Conservation (phyloP, 2,329 filamentous ascomycete species). For the Penicillium thymicola region DNA sequence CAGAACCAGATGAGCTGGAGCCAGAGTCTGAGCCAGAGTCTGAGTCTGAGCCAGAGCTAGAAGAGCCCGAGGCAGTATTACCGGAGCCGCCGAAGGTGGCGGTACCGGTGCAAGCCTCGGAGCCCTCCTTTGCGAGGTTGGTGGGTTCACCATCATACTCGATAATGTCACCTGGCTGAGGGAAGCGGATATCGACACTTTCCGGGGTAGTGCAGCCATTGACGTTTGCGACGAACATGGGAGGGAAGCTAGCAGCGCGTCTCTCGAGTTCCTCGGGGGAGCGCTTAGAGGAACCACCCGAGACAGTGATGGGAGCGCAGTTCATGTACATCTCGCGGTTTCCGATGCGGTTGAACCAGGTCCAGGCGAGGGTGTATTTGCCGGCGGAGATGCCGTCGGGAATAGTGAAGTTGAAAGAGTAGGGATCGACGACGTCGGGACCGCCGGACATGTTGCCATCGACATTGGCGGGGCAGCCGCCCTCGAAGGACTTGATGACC, state of each 20-base stretch:
- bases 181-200: constrained; percentile 61
- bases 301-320: constrained; percentile 73
- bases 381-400: constrained; percentile 70
- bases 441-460: constrained; percentile 57
- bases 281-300: constrained; percentile 49
- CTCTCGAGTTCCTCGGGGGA: constrained; percentile 42
- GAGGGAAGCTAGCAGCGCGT: constrained; percentile 61
- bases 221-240: constrained; percentile 74
- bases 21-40: constrained; percentile 9
- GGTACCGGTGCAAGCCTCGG: constrained; percentile 29
- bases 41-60: constrained; percentile 10
- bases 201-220: constrained; percentile 57
- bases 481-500: constrained; percentile 83
- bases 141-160: constrained; percentile 47
- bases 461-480: constrained; percentile 71
- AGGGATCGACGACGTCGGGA: constrained; percentile 46
- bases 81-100: constrained; percentile 35
- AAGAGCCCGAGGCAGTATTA: constrained; percentile 21
- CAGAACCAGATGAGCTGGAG: constrained; percentile 3
- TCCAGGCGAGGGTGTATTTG: constrained; percentile 81
- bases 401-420: constrained; percentile 66
- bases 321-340: constrained; percentile 99
- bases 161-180: constrained; percentile 61
- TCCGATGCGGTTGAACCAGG: constrained; percentile 89
- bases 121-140: constrained; percentile 33